A percentile compares a stretch with the other conserved stretches of the same genome.
Conservation (phyloP, 2,329 filamentous ascomycete species). For the Neonectria neomacrospora region DNA sequence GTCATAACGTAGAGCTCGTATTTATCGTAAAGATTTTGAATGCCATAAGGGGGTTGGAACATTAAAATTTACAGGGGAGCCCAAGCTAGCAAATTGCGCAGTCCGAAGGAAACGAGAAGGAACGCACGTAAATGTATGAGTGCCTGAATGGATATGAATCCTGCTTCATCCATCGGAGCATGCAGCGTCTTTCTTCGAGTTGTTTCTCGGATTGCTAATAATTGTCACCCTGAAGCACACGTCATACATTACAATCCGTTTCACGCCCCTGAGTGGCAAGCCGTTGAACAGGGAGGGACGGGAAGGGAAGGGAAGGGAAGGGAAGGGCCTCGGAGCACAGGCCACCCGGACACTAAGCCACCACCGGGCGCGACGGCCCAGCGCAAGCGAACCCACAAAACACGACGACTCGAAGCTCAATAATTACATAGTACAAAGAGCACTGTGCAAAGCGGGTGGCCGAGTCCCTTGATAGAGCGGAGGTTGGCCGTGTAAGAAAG, state of each 20-base stretch:
- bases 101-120: not conserved
- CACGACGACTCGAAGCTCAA: not conserved
- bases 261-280: not conserved
- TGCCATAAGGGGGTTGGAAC: conserved; percentile 5
- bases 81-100: conserved; percentile 11
- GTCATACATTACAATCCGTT: not conserved
- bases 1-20: not conserved
- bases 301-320: conserved; percentile 8
- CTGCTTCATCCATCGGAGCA: not conserved
- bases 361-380: conserved; percentile 27
- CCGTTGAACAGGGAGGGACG: conserved; percentile 27
- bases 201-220: not conserved
- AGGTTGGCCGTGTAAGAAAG: not conserved
- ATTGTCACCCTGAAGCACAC: not conserved
- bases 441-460: not conserved
- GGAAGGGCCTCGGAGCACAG: conserved; percentile 30
- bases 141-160: too few relatives aligned
- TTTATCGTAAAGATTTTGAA: not conserved
- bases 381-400: conserved; percentile 40
- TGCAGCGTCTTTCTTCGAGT: not conserved
- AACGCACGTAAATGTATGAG: not conserved
- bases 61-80: not conserved
- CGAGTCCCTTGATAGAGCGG: not conserved
- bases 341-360: conserved; percentile 14
- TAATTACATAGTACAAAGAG: not conserved